Conservation (phyloP, 192 early-diverging fungal genomes). For the Diversispora epigaea region DNA sequence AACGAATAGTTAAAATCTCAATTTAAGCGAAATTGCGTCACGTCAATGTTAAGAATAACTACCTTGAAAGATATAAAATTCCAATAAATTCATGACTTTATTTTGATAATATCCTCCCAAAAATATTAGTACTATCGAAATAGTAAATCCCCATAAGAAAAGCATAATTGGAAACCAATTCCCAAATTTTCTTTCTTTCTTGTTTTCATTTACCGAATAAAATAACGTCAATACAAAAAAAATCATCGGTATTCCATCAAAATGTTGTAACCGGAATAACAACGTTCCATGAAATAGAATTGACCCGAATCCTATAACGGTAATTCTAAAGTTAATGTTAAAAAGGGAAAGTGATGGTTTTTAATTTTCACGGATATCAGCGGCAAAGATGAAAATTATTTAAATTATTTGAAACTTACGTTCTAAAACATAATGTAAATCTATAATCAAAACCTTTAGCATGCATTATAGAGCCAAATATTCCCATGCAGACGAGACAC, state of each 20-base stretch:
- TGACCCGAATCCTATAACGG: constrained; percentile 38
- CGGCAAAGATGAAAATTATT: background rate
- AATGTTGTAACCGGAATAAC: constrained; percentile 36
- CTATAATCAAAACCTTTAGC: constrained; percentile 35
- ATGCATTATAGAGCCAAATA: constrained; percentile 37
- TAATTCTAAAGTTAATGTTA: constrained; percentile 17
- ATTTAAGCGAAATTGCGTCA: too few species aligned
- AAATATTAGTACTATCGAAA: constrained; percentile 36
- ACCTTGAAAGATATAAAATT: constrained; percentile 17
- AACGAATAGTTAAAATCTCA: background rate
- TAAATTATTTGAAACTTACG: constrained; percentile 9
- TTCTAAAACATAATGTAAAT: constrained; percentile 38
- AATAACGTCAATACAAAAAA: constrained; percentile 37
- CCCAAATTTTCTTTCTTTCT: constrained; percentile 35
- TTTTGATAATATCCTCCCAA: constrained; percentile 24
- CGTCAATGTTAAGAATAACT: background rate
- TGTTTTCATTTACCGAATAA: constrained; percentile 39
- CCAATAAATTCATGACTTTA: constrained; percentile 4
- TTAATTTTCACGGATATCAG: background rate
- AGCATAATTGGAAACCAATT: constrained; percentile 39
- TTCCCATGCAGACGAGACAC: constrained; percentile 41
- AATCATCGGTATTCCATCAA: constrained; percentile 43
- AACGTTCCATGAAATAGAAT: constrained; percentile 40
- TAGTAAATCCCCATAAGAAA: constrained; percentile 40
- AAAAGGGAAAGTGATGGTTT: background rate